Evolutionary conservation across 805 yeast species (phyloP).

Genomic region (Candida argentea): DNA sequence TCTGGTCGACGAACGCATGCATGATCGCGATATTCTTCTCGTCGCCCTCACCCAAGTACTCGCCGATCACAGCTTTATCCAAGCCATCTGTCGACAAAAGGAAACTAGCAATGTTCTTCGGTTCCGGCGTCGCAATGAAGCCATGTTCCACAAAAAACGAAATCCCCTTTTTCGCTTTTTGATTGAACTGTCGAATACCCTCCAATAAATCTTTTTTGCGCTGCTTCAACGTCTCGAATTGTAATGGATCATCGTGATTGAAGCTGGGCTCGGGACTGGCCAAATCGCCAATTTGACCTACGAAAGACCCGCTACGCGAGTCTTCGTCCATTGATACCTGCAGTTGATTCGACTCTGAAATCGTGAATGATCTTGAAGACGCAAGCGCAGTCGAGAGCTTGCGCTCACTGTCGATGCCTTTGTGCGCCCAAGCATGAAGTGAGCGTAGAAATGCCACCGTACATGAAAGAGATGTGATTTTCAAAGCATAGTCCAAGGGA

Average conservation of each 20-base stretch:
- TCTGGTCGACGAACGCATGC: conserved; percentile 87
- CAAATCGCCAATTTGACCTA: no score
- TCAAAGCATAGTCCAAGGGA: conserved; percentile 78
- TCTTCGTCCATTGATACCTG: conserved; percentile 9
- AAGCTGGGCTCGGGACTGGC: conserved; percentile 7
- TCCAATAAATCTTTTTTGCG: conserved; percentile 74
- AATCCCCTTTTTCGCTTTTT: conserved; percentile 76
- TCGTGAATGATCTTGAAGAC: conserved; percentile 16
- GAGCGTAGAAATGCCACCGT: conserved; percentile 77
- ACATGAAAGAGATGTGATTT: conserved; percentile 70
- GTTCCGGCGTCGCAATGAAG: conserved; percentile 51
- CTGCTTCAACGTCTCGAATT: conserved; percentile 76
- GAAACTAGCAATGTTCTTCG: conserved; percentile 66
- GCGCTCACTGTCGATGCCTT: conserved; percentile 20
- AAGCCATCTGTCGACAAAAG: conserved; percentile 62
- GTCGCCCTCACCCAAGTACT: conserved; percentile 83
- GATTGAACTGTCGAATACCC: conserved; percentile 71
- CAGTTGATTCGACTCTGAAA: conserved; percentile 19
- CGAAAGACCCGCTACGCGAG: conserved; percentile 23
- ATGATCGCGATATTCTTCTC: conserved; percentile 67
- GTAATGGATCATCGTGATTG: conserved; percentile 66
- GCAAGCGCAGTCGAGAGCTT: conserved; percentile 1
- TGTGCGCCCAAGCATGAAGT: conserved; percentile 78
- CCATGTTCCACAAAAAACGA: conserved; percentile 48
- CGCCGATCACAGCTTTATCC: conserved; percentile 81